These are phyloP conservation scores for Viola odorata DNA, from an alignment of 345 rosid genomes.

Conservation along the genomic window DNA sequence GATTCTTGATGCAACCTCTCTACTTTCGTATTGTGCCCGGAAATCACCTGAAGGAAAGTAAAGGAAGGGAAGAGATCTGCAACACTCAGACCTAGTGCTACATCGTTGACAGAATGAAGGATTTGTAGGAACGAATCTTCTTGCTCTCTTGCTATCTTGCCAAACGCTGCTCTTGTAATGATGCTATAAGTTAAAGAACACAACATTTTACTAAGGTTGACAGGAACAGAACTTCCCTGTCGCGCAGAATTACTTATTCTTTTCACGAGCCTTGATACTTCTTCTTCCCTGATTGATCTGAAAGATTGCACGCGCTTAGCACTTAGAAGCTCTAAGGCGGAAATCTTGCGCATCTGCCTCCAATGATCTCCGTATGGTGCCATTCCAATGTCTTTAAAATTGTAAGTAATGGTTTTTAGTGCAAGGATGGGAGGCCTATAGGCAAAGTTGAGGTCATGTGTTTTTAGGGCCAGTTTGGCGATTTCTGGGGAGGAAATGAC, in stretches of 20 bases:
- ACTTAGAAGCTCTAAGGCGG: constrained; percentile 16
- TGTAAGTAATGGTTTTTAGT: constrained; percentile 5
- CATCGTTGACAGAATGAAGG: background rate
- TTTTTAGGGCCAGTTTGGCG: constrained; percentile 28
- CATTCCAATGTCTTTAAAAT: constrained; percentile 5
- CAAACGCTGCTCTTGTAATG: background rate
- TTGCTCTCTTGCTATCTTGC: too few species aligned
- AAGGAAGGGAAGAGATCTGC: constrained; percentile 18
- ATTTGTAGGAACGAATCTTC: too few species aligned
- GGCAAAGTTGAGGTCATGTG: constrained; percentile 29
- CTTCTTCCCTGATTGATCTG: constrained; percentile 21
- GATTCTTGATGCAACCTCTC: background rate
- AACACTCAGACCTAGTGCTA: constrained; percentile 17
- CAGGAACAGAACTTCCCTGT: background rate
- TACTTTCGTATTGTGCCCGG: background rate
- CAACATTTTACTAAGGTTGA: constrained; percentile 17
- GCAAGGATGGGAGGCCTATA: constrained; percentile 20
- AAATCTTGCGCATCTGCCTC: constrained; percentile 26
- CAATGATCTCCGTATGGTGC: constrained; percentile 24
- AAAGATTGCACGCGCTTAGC: constrained; percentile 22
- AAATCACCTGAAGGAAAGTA: background rate
- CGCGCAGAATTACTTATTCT: background rate
- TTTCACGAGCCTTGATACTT: constrained; percentile 9
- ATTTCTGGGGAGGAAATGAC: too few species aligned
- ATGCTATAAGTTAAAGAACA: background rate